These are phyloP conservation scores for Cladosporium sphaerospermum DNA, from an alignment of 2,329 filamentous ascomycete genomes.

Conservation along the genomic window DNA sequence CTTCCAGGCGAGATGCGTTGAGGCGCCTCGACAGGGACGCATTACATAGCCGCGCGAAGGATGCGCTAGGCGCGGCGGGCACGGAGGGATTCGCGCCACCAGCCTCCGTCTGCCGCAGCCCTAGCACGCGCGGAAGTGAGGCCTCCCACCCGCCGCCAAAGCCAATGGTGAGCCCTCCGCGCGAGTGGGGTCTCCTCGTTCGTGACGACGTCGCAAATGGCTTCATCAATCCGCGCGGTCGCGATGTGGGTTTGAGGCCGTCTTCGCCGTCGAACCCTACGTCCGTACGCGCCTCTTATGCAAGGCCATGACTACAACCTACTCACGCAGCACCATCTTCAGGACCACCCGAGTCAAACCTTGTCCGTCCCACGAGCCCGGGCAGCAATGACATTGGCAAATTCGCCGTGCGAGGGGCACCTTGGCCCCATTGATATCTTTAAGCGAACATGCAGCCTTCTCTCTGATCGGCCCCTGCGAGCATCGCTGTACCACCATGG, in stretches of 20 bases:
- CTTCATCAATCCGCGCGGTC: background rate
- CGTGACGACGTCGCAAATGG: background rate
- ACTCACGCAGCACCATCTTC: background rate
- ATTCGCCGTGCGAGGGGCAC: too few relatives aligned
- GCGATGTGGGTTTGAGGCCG: background rate
- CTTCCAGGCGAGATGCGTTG: slow-evolving; percentile 1
- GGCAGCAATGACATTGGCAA: too few relatives aligned
- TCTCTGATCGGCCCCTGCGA: too few relatives aligned
- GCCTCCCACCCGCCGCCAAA: background rate
- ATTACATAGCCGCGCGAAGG: background rate
- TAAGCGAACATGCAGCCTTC: background rate
- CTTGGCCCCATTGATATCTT: too few relatives aligned
- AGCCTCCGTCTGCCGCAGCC: background rate
- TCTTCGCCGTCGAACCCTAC: background rate
- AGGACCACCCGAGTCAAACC: background rate
- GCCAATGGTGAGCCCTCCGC: background rate
- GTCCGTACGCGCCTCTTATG: background rate
- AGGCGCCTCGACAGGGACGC: background rate
- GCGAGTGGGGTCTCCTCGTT: background rate
- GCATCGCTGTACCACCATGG: background rate
- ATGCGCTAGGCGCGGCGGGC: background rate
- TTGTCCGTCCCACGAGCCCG: too few relatives aligned
- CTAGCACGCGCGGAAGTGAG: background rate
- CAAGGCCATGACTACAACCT: background rate
- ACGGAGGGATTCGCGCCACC: background rate